Evolutionary conservation across 345 rosid species (phyloP), one percentile per base, ranked within the genome.

Genomic region (Trapa bicornis): DNA sequence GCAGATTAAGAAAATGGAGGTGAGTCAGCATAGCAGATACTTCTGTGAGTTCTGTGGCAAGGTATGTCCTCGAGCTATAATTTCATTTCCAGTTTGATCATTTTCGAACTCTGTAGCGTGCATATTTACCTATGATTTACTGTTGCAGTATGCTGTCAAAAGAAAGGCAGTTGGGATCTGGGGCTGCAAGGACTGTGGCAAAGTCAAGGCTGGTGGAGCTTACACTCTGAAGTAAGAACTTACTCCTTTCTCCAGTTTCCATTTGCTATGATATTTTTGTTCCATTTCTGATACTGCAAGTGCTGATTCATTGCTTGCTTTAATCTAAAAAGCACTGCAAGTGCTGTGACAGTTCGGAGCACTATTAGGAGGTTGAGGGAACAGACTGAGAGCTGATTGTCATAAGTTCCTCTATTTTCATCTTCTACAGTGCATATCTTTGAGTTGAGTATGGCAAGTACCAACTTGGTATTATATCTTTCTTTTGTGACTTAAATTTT

Each of bases 91-190:
- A 3, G 0, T 3, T 36, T 33, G 43, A 68, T 14, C 65, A 15
- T 4, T 1, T 9, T 42, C 4, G 3, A 3, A 61, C 45, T 35
- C 15, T 32, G 14, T 58, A 16, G 15, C 37, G 1, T 58, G 65
- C n/a, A 17, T 22, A 9, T 39, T 37, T 37, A 17, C 37, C 22
- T 7, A 38, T 15, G 29, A 11, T 29, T 0, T 13, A 32, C 32
- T 71, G 42, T 9, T 71, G 65, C 73, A 77, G 81, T 77, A 76
- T 35, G 83, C 83, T 0, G 81, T 80, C 54, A 80, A 80, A 68
- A 80, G 83, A 62, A 77, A 77, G 76, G 78, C 81, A 58, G 83
- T 80, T 5, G 83, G 83, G n/a, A 80, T 80, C 3, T 80, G 83
- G 83, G 75, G 81, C 0, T 80, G 83, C 70, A 80, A 80, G 67